Evolutionary conservation across 2,329 filamentous ascomycete genomes (phyloP), one percentile per base, ranked within the genome.

Genomic region (Colletotrichum phormii): DNA sequence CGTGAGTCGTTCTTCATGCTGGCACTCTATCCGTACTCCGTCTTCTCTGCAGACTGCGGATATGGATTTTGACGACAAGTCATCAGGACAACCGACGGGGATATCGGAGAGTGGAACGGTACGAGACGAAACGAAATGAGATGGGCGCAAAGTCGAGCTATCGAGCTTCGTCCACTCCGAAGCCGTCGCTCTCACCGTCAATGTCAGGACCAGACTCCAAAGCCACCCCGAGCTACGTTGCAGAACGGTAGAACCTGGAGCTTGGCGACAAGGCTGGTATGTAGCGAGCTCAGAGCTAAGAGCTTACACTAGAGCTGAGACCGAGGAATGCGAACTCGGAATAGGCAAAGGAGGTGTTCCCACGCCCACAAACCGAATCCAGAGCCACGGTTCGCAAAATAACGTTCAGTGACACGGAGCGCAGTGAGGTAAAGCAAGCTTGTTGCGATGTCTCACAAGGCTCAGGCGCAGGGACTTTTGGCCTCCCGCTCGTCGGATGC

Each of bases 111-210:
- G 65, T 68, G 65, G 58, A 29, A 37, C 15, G 46, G 33, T 18
- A 65, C 51, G 35, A 58, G 31, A 35, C 24, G 49, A 33, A 29
- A 42, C 53, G 53, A 64, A 55, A 55, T 46, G 33, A 37, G 33
- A 54, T 18, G 37, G 24, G 33, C 37, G 37, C 33, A 11, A 13
- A 31, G 35, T 46, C 26, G 13, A 24, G 35, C 49, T 24, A 35
- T 22, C 3, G 12, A 33, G 24, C 18, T 64, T 53, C 42, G 60
- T 24, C 26, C 53, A 66, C 62, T 24, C 67, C 62, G 54, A 37
- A 46, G 53, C 26, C 42, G 54, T 35, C 51, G 12, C 60, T 31
- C 46, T 65, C 53, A 65, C 62, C 67, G 53, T 66, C 53, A 33
- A 51, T 13, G 59, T 22, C 37, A 5, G 15, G 42, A 33, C 18